These are phyloP conservation scores for Paraphysoderma sedebokerense DNA, from an alignment of 371 early-diverging fungal genomes.

Conservation along the genomic window DNA sequence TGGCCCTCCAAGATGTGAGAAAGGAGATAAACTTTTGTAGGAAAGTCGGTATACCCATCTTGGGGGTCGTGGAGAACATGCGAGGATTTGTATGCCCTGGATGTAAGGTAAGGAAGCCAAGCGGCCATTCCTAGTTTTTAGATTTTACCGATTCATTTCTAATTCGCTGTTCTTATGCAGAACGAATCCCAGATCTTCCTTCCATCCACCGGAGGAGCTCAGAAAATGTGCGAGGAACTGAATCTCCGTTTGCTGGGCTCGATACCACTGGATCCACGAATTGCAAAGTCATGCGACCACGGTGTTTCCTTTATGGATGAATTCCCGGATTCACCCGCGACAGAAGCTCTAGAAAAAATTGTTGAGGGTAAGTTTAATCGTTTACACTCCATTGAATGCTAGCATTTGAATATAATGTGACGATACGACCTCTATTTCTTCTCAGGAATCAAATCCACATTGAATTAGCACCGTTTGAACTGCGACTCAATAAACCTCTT, in stretches of 20 bases:
- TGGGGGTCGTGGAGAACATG: constrained; percentile 99
- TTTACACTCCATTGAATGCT: no score
- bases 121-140: not conserved
- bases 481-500: no score
- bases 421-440: no score
- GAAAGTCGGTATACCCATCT: constrained; percentile 71
- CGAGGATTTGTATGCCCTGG: constrained; percentile 88
- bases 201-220: constrained; percentile 82
- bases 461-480: no score
- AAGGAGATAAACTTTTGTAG: constrained; percentile 92
- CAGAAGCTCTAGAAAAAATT: no score
- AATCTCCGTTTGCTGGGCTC: constrained; percentile 56
- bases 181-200: constrained; percentile 72
- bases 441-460: no score
- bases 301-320: constrained; percentile 75
- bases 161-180: constrained; percentile 6
- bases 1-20: constrained; percentile 88
- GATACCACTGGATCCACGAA: constrained; percentile 83
- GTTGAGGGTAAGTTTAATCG: no score
- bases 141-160: not conserved
- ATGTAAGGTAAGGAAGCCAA: constrained; percentile 36
- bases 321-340: constrained; percentile 74
- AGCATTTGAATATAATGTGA: no score
- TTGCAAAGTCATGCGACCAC: constrained; percentile 68
- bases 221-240: constrained; percentile 56